Percentiles rank a stretch among this genome's conserved stretches.
These are phyloP conservation scores for Fusarium sp. DNA, from an alignment of 2,329 filamentous ascomycete genomes.

Conservation along the genomic window DNA sequence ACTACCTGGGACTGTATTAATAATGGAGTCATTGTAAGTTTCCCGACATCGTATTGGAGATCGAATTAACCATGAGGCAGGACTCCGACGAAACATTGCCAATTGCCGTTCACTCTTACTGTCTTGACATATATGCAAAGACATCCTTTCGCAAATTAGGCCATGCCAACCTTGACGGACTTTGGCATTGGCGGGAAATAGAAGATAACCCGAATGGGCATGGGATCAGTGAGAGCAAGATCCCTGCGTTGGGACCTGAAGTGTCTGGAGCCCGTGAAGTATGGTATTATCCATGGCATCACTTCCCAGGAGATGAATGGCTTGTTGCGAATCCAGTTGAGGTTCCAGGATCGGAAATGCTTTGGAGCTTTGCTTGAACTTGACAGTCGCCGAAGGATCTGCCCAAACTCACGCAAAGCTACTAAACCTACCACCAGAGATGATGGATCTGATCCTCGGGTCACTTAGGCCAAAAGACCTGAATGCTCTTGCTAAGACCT, in stretches of 20 bases:
- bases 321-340: neutral
- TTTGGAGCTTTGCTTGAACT: neutral
- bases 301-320: neutral
- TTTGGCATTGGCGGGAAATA: conserved; percentile 14
- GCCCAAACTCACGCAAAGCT: neutral
- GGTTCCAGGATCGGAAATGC: neutral
- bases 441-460: neutral
- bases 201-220: neutral
- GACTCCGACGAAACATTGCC: neutral
- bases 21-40: neutral
- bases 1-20: neutral
- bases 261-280: neutral
- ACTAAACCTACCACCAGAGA: neutral
- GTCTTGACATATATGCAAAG: conserved; percentile 4
- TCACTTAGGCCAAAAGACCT: rapidly evolving
- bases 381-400: rapidly evolving
- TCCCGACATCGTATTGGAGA: rapidly evolving
- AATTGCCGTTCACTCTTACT: conserved; percentile 1
- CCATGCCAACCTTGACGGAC: neutral
- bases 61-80: neutral
- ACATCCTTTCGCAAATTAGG: neutral
- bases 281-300: neutral
- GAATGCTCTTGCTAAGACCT: neutral
- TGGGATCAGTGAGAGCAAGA: neutral
- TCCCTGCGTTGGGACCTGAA: rapidly evolving